Base-by-base conservation (phyloP, 2,329 filamentous ascomycete genomes). In the Zymoseptoria brevis region DNA sequence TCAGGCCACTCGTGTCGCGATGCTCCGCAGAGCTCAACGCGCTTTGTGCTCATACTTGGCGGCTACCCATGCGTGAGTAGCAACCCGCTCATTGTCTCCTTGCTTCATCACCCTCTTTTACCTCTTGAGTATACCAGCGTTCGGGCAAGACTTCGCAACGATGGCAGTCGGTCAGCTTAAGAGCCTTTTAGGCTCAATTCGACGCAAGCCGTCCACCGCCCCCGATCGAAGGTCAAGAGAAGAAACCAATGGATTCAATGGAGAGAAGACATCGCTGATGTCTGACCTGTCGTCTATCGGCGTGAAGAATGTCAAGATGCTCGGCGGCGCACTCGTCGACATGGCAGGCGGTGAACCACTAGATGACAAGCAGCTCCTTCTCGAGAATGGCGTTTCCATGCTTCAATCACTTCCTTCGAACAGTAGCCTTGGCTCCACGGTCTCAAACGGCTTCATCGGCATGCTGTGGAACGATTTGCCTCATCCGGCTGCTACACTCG, bases 381-480 rank as follows among this genome's bases (percentile, higher is more conserved):
- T 81, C 19, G 80, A 83, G 63, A 70, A 81, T 69, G 80, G 78
- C 19, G 79, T 83, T 1, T 68, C 76, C 11, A 80, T 82, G 77
- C 74, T 82, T 19, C 79, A 81, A 62, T 70, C 72, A 1, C 68
- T 81, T n/a, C 79, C 79, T 8, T 62, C 71, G 13, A 79, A 81
- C 68, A 81, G 79, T 63, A 75, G 78, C 11, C 70, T 81, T n/a
- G 75, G 76, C 54, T 67, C 74, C 50, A 75, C 72, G n/a, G 72
- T 80, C 6, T 79, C 79, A 3, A 75, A 79, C 68, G 75, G 74
- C 21, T 82, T 82, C 68, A 81, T 82, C 59, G 71, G 71, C 5
- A 80, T 81, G 79, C 73, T 83, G 3, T 83, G 77, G 74, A 68
- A 78, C 60, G 79, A 81, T 64, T 71, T 83, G 13, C 80, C 79